phyloP scores from a whole-genome alignment of 2,329 filamentous ascomycete genomes.

The Monilinia fructigena region DNA sequence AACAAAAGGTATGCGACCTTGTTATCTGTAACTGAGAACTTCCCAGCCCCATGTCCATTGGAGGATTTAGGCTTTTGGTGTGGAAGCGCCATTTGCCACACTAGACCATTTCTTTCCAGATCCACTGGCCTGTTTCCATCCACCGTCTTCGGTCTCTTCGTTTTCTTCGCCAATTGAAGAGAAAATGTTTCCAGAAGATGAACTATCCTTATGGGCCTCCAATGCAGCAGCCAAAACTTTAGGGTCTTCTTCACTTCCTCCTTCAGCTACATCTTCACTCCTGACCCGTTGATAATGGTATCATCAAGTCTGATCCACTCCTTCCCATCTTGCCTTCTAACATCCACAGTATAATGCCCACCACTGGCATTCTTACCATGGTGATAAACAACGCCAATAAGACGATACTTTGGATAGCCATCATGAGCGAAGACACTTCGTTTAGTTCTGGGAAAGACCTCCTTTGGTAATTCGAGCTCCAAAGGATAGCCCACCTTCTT shows the following conservation, averaged over 20 bases:
- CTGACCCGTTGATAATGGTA: constrained; percentile 80
- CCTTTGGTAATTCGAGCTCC: constrained; percentile 88
- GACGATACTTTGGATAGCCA: constrained; percentile 75
- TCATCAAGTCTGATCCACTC: constrained; percentile 98
- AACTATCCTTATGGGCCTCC: constrained; percentile 61
- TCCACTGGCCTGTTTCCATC: constrained; percentile 87
- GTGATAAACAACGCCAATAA: constrained; percentile 92
- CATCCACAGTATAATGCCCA: constrained; percentile 97
- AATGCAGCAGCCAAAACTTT: constrained; percentile 63
- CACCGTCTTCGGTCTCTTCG: constrained; percentile 65
- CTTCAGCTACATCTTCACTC: constrained; percentile 85
- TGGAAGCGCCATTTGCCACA: constrained; percentile 62
- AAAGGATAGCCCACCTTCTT: constrained; percentile 96
- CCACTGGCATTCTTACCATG: constrained; percentile 95
- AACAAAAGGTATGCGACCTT: constrained; percentile 97
- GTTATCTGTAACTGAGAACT: constrained; percentile 72
- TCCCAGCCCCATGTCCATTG: constrained; percentile 36
- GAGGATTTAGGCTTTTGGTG: constrained; percentile 60
- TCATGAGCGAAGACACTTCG: constrained; percentile 63
- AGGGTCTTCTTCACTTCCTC: constrained; percentile 75
- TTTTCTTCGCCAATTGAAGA: constrained; percentile 62
- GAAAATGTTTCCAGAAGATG: constrained; percentile 67
- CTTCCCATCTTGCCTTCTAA: constrained; percentile 86
- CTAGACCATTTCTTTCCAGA: constrained; percentile 70
- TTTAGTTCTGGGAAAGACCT: constrained; percentile 77